These are phyloP conservation scores for Mollisia scopiformis DNA, from an alignment of 2,329 filamentous ascomycete genomes.

Conservation along the genomic window DNA sequence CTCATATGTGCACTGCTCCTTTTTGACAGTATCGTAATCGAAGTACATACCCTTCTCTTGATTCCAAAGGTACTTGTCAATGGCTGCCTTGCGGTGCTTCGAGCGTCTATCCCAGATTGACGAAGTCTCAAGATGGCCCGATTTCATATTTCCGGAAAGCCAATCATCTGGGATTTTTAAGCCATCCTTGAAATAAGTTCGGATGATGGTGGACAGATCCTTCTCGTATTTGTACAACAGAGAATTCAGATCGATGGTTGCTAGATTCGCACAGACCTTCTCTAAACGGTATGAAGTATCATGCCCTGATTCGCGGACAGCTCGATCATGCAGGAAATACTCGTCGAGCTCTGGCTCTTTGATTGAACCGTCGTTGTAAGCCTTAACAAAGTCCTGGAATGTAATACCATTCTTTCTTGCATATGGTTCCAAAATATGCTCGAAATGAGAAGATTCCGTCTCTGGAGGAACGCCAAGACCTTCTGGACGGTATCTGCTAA, in stretches of 20 bases:
- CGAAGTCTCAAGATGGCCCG: conserved; percentile 78
- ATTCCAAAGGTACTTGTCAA: conserved; percentile 95
- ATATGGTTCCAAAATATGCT: conserved; percentile 42
- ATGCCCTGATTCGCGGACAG: conserved; percentile 94
- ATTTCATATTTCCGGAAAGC: conserved; percentile 66
- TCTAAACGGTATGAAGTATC: conserved; percentile 96
- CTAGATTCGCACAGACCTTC: conserved; percentile 82
- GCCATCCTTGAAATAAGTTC: conserved; percentile 80
- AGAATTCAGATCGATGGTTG: conserved; percentile 93
- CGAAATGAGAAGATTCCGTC: conserved; percentile 58
- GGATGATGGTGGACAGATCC: conserved; percentile 87
- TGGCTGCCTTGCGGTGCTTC: conserved; percentile 78
- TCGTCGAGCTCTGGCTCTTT: conserved; percentile 87
- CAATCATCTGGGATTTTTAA: conserved; percentile 84
- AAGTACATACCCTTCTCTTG: conserved; percentile 95
- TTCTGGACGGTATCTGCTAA: conserved; percentile 55
- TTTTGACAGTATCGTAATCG: conserved; percentile 87
- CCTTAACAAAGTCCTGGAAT: conserved; percentile 82
- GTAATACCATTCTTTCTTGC: conserved; percentile 69
- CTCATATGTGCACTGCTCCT: conserved; percentile 83
- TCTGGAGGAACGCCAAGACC: conserved; percentile 58
- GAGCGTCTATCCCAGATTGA: conserved; percentile 89
- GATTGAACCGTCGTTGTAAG: conserved; percentile 81
- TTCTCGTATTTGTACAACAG: conserved; percentile 96
- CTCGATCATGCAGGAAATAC: conserved; percentile 95